These are phyloP conservation scores for Cryptosporidium viatorum DNA, from an alignment of 169 alveolate species.

Conservation along the genomic window DNA sequence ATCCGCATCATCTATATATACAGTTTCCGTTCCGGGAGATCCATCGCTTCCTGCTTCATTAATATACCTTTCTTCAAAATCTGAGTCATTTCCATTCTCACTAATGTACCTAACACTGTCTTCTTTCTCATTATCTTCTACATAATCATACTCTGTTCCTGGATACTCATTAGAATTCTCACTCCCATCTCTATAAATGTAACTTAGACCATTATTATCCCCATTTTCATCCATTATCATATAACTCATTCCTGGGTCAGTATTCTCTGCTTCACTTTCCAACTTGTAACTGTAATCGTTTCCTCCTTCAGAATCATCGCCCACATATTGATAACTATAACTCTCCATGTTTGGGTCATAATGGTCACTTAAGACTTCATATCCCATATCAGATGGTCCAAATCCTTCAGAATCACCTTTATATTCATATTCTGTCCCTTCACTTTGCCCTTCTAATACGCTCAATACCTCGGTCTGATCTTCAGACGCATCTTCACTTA, in stretches of 20 bases:
- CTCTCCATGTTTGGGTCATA: slow-evolving; percentile 10
- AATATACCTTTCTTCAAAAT: slow-evolving; percentile 1
- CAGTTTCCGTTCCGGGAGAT: not conserved
- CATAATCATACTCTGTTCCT: slow-evolving; percentile 1
- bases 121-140: not conserved
- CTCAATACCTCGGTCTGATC: slow-evolving; percentile 45
- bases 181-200: not conserved
- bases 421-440: slow-evolving; percentile 47
- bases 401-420: slow-evolving; percentile 51
- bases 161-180: not conserved
- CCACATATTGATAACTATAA: slow-evolving; percentile 25
- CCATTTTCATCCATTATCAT: slow-evolving; percentile 21
- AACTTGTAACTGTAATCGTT: not conserved
- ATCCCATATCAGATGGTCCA: slow-evolving; percentile 63
- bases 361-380: slow-evolving; percentile 18
- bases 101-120: not conserved
- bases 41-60: slow-evolving; percentile 6
- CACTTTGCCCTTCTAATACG: slow-evolving; percentile 1
- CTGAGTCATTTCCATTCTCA: slow-evolving; percentile 10
- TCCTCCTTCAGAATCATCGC: not conserved
- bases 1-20: slow-evolving; percentile 5
- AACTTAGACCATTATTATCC: not conserved
- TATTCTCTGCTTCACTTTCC: slow-evolving; percentile 12
- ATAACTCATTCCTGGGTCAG: slow-evolving; percentile 54
- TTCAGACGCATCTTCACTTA: slow-evolving; percentile 7